Conservation (phyloP, 164 flowering plant genomes). For the Protea cynaroides region DNA sequence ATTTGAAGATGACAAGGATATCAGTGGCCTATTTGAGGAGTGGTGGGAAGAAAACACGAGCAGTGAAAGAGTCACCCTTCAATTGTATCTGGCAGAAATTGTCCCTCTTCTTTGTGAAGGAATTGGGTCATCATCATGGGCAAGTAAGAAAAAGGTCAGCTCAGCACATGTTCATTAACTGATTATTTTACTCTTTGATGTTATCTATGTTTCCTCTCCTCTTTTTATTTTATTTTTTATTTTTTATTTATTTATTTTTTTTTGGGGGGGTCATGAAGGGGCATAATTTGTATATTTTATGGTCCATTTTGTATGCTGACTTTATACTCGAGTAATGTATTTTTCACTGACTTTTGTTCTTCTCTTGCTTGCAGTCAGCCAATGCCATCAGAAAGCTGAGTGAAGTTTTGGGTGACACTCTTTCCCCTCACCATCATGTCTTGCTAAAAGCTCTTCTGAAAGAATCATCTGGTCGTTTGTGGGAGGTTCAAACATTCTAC, state of each 20-base stretch:
- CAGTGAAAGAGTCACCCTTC: slow-evolving; percentile 79
- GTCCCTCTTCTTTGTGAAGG: slow-evolving; percentile 64
- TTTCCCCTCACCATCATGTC: slow-evolving; percentile 50
- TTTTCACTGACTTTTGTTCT: slow-evolving; percentile 4
- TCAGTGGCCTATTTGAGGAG: slow-evolving; percentile 71
- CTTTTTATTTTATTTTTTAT: background rate
- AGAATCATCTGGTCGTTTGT: slow-evolving; percentile 86
- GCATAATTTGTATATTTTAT: background rate
- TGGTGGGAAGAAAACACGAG: slow-evolving; percentile 90
- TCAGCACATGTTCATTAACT: background rate
- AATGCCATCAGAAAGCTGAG: slow-evolving; percentile 70
- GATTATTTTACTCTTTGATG: background rate
- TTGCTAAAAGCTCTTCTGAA: slow-evolving; percentile 64
- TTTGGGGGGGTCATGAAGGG: too few relatives aligned
- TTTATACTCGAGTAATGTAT: background rate
- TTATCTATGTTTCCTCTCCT: background rate
- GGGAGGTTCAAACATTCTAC: slow-evolving; percentile 74
- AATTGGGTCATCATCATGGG: slow-evolving; percentile 81
- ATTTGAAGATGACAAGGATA: slow-evolving; percentile 89
- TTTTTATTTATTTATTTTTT: too few relatives aligned
- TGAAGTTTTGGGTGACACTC: slow-evolving; percentile 80
- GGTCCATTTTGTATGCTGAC: background rate
- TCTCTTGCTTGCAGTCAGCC: slow-evolving; percentile 56
- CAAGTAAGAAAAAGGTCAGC: slow-evolving; percentile 76
- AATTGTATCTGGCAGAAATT: slow-evolving; percentile 70